Percentiles rank a stretch among this genome's conserved stretches.
These are phyloP conservation scores for Eucalyptus decipiens DNA, from an alignment of 345 rosid genomes.

Conservation along the genomic window DNA sequence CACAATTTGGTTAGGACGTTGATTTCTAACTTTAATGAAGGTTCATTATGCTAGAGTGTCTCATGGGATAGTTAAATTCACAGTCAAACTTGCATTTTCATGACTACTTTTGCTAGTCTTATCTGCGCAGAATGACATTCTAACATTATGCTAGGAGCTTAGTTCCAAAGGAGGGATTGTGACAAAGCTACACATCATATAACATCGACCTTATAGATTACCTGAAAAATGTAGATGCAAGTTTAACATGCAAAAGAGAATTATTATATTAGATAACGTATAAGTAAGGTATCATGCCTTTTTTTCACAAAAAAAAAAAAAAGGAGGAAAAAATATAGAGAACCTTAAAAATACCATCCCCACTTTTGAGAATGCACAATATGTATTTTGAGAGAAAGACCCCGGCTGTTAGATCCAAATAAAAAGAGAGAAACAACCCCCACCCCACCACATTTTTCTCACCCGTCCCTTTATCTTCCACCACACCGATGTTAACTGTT, in stretches of 20 bases:
- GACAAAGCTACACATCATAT: no score
- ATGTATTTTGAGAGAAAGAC: neutral
- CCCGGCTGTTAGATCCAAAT: no score
- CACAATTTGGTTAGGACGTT: neutral
- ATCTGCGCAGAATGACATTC: no score
- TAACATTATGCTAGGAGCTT: no score
- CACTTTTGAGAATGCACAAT: neutral
- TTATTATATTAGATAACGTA: neutral
- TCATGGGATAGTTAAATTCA: neutral
- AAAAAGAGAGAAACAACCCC: neutral
- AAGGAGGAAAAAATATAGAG: neutral
- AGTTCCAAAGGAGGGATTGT: no score
- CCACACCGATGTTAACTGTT: neutral
- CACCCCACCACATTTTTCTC: neutral
- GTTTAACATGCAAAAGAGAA: neutral
- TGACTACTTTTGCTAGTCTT: no score
- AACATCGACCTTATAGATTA: no score
- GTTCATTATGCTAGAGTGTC: neutral
- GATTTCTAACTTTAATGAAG: no score
- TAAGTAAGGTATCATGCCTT: neutral
- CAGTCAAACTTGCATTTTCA: neutral
- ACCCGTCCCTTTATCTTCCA: neutral
- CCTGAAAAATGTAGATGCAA: no score
- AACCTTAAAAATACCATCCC: neutral
- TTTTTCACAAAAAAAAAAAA: no score